Evolutionary conservation across 352 stramenopile genomes (phyloP), one percentile per base, ranked within the genome.

Genomic region (Phytophthora cactorum): DNA sequence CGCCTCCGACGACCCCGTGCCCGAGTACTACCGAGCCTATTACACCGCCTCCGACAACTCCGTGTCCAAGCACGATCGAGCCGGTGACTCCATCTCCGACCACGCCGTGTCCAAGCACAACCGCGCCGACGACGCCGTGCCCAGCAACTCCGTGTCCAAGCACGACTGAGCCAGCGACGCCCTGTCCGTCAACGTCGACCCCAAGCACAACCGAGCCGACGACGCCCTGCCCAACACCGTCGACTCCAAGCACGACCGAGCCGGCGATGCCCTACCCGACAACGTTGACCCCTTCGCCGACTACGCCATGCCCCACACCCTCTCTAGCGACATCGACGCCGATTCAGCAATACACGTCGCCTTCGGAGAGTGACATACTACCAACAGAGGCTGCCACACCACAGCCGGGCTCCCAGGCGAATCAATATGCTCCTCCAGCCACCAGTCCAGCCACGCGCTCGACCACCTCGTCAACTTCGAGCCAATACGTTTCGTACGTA

Each of bases 401-500:
- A 22, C 22, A 22, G 22, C 22, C 22, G 22, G 22, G 22, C 22
- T 22, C 22, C 22, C 22, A 22, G 22, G 22, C 22, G 22, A 22
- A 22, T 22, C 22, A 22, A 22, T 22, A 22, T 22, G 22, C 22
- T 22, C 22, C 29, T 17, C 41, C 29, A 12, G 27, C 8, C 27
- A 44, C 39, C 7, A 59, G 49, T 6, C 36, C 61, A 31, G 9
- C 45, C 22, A 51, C 25, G 36, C 5, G 15, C n/a, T 44, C 58
- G 22, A 59, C 59, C 29, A 55, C 59, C n/a, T 59, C 41, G 8
- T 46, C 59, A 25, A 43, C 22, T 2, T 22, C 45, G 11, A 54
- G 17, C n/a, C 45, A 63, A 44, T 44, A 52, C 27, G 39, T 54
- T 36, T 57, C 61, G 28, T 69, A 63, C 25, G 34, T 38, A 29